Evolutionary conservation across 768 basidiomycete genomes (phyloP), one percentile per base, ranked within the genome.

Genomic region (Collybia nuda): DNA sequence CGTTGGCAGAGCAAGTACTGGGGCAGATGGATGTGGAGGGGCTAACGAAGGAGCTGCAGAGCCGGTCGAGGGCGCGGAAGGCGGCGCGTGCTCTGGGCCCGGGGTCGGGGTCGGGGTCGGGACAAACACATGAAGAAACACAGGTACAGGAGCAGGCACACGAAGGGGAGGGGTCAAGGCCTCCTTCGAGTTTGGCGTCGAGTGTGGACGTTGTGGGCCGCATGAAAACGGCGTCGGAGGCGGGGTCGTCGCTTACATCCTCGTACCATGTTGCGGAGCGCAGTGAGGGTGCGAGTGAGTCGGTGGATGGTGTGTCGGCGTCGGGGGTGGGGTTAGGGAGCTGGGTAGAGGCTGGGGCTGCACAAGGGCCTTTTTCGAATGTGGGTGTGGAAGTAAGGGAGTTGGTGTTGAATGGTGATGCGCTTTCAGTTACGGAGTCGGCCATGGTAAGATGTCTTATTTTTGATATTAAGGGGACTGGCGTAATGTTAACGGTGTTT

Each of bases 21-120:
- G 71, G 75, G 19, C 81, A 80, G 24, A 86, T 93, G 81, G 84
- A 93, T 55, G 86, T 93, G 15, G 90, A 93, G 55, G 72, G 72
- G 0, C 67, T 90, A 11, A 90, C 86, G 0, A 64, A 75, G 14
- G 85, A 77, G 54, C 61, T 77, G 1, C 73, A 75, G 52, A 77
- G 54, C 60, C 58, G 67, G 18, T 69, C 72, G n/a, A 64, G 58
- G 52, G 57, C 56, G 26, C 51, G 61, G 18, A 39, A 45, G 18
- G 50, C 53, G 15, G 44, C 17, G 26, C 42, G 45, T 5, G 32
- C 32, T 9, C 7, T 32, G 9, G 32, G 5, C 2, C 9, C 32
- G 7, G 32, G 32, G 32, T 5, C 14, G 14, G 32, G 32, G 32
- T 2, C 44, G 40, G 9, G 32, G 37, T 35, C 58, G 40, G 35